Percentiles rank a stretch among this genome's conserved stretches.
Evolutionary conservation across 176 grass and related monocot genomes (phyloP).

Genomic region (Triticum urartu): DNA sequence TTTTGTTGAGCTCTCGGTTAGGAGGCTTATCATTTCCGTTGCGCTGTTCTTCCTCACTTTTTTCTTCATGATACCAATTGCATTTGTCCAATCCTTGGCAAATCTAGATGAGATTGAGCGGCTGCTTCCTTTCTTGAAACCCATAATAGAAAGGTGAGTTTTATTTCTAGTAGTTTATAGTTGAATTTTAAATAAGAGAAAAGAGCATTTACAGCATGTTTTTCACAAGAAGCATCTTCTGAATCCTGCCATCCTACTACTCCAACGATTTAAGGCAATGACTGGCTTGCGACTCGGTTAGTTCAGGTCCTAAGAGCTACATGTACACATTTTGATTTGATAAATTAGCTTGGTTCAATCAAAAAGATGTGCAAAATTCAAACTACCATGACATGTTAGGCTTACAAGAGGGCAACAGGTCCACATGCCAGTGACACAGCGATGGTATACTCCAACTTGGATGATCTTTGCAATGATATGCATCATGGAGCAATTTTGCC

Average conservation of each 20-base stretch:
- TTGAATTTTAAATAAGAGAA: slow-evolving; percentile 12
- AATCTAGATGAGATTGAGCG: slow-evolving; percentile 85
- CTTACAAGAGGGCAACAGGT: background rate
- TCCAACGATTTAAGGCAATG: background rate
- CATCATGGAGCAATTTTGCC: background rate
- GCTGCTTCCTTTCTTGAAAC: slow-evolving; percentile 66
- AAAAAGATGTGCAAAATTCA: background rate
- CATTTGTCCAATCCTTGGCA: slow-evolving; percentile 91
- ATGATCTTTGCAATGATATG: background rate
- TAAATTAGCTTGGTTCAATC: slow-evolving; percentile 1
- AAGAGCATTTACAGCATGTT: background rate
- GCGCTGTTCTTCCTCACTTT: slow-evolving; percentile 83
- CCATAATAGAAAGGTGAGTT: slow-evolving; percentile 80
- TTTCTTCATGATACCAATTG: slow-evolving; percentile 98
- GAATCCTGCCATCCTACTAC: background rate
- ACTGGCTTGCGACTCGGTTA: background rate
- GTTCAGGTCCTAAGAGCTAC: background rate
- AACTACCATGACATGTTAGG: background rate
- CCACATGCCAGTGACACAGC: background rate
- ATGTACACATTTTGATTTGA: background rate
- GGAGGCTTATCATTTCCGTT: slow-evolving; percentile 76
- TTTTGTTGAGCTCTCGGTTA: slow-evolving; percentile 75
- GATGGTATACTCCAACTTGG: background rate
- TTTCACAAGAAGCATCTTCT: background rate
- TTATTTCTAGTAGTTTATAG: background rate